phyloP scores from a whole-genome alignment of 768 basidiomycete species.

The Kwoniella dejecticola region DNA sequence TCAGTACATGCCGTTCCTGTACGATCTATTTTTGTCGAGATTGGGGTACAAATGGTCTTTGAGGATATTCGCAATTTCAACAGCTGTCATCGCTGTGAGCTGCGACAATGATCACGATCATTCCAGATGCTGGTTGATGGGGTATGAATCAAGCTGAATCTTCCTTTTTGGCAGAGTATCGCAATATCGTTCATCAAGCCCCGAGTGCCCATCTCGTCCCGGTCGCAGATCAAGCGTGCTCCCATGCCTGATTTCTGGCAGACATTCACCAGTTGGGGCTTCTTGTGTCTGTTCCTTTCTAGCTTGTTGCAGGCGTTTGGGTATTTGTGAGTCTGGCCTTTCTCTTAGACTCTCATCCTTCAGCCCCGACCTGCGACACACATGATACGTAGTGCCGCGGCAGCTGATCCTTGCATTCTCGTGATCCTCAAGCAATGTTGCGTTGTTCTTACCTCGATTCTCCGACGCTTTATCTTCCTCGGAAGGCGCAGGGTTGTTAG shows the following conservation, averaged over 20 bases:
- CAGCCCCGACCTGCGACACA: too few species aligned
- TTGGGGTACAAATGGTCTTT: slow-evolving; percentile 29
- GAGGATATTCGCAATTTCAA: slow-evolving; percentile 21
- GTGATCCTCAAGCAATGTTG: slow-evolving; percentile 24
- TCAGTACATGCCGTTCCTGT: slow-evolving; percentile 31
- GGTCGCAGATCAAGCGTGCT: slow-evolving; percentile 3
- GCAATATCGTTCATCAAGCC: slow-evolving; percentile 23
- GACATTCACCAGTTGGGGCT: slow-evolving; percentile 26
- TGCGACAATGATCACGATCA: not conserved
- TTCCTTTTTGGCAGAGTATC: not conserved
- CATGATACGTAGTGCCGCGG: too few species aligned
- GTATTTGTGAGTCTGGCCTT: slow-evolving; percentile 38
- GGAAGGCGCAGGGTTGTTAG: slow-evolving; percentile 26
- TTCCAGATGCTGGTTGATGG: not conserved
- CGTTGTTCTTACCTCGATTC: slow-evolving; percentile 30
- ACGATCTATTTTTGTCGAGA: slow-evolving; percentile 18
- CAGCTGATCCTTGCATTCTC: not conserved
- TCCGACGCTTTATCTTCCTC: slow-evolving; percentile 27
- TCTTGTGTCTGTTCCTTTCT: slow-evolving; percentile 24
- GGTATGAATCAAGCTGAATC: too few species aligned
- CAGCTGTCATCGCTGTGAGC: slow-evolving; percentile 21
- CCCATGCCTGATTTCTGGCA: slow-evolving; percentile 25
- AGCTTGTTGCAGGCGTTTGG: slow-evolving; percentile 34
- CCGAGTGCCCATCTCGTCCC: slow-evolving; percentile 28
- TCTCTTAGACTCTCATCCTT: too few species aligned